Evolutionary conservation across 371 early-diverging fungal genomes (phyloP), one percentile per base, ranked within the genome.

Genomic region (Saksenaea vasiformis): DNA sequence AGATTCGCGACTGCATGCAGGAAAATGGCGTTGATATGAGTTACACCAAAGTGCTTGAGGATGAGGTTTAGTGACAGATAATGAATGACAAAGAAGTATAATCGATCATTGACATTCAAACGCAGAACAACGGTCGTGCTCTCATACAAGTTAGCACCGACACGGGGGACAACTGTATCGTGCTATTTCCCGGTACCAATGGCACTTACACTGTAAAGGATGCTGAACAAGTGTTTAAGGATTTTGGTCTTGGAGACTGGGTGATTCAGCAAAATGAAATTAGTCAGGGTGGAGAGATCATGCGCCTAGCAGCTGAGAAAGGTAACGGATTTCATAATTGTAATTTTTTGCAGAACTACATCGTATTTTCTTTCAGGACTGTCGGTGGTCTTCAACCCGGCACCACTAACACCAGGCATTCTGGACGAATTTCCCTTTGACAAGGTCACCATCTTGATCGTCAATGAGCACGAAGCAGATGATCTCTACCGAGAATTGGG

Each of bases 261-360:
- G 72, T 94, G 15, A 69, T 95, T 5, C 81, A 92, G 69, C 95
- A 95, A 57, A 95, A 95, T 73, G 97, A 97, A 68, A 91, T 93
- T 36, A 89, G 87, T 62, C 67, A 75, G 8, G 91, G 91, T 28
- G 88, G 87, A 3, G 86, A 82, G 3, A 88, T 91, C 17, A 84
- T 93, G 74, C 66, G 69, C 0, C 69, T 77, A 5, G 90, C 90
- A 10, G 83, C 76, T 24, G 73, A 79, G 26, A 71, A 73, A 59
- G 90, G 88, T 71, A 72, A 51, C 8, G 28, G 1, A n/a, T 36
- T 19, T 22, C 37, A 31, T 31, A 31, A 31, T 7, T 31, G 2
- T 4, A 31, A 31, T 7, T 31, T 7, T 31, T 36, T 51, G 15
- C 51, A 10, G n/a, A 35, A 19, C 34, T n/a, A 10, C 11, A 53